Percentiles rank a stretch among this genome's conserved stretches.
Conservation (phyloP, 169 alveolate genomes). For the Eimeria sp. region DNA sequence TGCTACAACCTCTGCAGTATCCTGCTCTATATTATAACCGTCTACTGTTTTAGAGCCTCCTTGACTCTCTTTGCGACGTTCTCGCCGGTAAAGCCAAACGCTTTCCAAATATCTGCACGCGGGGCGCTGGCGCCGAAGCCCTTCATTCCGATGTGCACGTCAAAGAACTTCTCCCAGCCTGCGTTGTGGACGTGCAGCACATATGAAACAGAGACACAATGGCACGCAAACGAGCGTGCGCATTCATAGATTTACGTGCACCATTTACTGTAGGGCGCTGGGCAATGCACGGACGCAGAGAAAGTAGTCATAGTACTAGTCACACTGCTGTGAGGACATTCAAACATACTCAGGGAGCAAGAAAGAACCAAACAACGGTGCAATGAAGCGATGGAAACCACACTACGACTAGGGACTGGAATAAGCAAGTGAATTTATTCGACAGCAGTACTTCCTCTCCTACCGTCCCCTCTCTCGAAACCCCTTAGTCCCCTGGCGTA, state of each 20-base stretch:
- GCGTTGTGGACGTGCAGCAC: not conserved
- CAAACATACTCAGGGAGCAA: not conserved
- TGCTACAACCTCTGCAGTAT: not conserved
- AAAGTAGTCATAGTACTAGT: not conserved
- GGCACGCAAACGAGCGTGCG: not conserved
- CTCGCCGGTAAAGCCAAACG: slow-evolving; percentile 79
- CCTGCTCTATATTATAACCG: not conserved
- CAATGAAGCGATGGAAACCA: too few relatives aligned
- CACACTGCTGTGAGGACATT: not conserved
- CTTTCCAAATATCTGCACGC: slow-evolving; percentile 53
- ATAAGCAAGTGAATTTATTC: too few relatives aligned
- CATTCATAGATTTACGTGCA: not conserved
- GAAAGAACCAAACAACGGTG: not conserved
- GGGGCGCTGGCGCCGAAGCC: slow-evolving; percentile 83
- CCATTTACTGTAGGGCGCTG: not conserved
- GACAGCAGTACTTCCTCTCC: not conserved
- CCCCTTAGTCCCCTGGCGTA: not conserved
- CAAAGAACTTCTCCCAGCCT: slow-evolving; percentile 84
- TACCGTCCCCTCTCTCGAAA: not conserved
- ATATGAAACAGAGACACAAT: not conserved
- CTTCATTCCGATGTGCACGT: slow-evolving; percentile 82
- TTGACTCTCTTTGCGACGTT: slow-evolving; percentile 52
- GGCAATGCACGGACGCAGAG: not conserved
- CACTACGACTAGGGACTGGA: too few relatives aligned
- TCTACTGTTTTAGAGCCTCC: slow-evolving; percentile 58